Conservation (phyloP, 202 grass and related monocot species). For the Saccharum hybrid region DNA sequence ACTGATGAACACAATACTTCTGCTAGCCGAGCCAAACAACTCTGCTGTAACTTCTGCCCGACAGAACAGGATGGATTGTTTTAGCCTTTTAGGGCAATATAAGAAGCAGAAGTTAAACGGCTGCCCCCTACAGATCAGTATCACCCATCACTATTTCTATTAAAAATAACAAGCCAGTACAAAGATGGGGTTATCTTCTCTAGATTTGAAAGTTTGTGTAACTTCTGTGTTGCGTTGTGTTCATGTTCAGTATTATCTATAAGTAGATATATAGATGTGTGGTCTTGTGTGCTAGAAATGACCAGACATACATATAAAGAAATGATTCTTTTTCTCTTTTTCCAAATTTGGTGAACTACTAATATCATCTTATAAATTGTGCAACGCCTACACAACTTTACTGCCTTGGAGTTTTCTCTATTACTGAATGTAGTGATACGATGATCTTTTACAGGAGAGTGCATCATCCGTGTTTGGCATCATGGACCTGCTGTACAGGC, state of each 20-base stretch:
- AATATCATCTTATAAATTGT: conserved; percentile 1
- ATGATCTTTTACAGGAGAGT: conserved; percentile 67
- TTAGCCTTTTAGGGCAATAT: not conserved
- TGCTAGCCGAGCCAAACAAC: not conserved
- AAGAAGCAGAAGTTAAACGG: not conserved
- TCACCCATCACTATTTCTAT: not conserved
- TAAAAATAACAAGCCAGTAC: not conserved
- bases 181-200: not conserved
- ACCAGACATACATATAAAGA: not conserved
- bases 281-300: not conserved
- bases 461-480: conserved; percentile 87
- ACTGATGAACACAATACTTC: not conserved
- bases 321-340: not conserved
- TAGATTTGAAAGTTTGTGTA: not conserved
- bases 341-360: conserved; percentile 17
- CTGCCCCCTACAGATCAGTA: not conserved
- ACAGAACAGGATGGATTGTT: not conserved
- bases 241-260: not conserved
- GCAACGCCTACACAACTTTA: not conserved
- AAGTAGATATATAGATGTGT: not conserved
- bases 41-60: not conserved
- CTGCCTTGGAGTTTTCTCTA: not conserved
- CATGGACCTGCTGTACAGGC: conserved; percentile 78
- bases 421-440: not conserved
- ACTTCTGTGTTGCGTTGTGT: not conserved